phyloP scores from a whole-genome alignment of 345 rosid genomes.

The Dovyalis caffra region DNA sequence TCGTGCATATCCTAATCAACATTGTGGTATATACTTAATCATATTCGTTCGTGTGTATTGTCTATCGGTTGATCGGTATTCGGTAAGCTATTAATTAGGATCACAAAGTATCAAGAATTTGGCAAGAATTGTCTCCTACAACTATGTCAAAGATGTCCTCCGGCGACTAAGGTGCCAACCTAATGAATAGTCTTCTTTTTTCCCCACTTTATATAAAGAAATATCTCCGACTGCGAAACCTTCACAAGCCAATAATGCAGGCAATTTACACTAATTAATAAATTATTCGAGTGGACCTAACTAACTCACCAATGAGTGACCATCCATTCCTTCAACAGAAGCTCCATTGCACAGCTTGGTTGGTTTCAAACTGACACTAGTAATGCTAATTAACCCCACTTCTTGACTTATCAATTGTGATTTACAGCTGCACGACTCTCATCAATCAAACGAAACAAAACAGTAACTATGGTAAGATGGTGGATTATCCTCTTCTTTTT shows the following conservation, averaged over 20 bases:
- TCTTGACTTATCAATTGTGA: neutral
- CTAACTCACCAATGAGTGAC: neutral
- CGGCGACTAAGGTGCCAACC: neutral
- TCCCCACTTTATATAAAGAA: neutral
- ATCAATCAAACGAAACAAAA: neutral
- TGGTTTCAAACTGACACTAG: conserved; percentile 3
- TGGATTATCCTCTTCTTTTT: neutral
- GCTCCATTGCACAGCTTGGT: neutral
- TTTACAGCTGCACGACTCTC: neutral
- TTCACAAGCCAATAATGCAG: conserved; percentile 9
- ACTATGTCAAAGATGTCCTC: neutral
- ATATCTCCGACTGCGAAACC: neutral
- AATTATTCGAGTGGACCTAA: conserved; percentile 5
- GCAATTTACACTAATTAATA: neutral
- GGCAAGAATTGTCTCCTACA: neutral
- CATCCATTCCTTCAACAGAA: neutral
- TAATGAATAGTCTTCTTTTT: neutral
- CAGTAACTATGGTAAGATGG: neutral
- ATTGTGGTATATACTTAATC: neutral
- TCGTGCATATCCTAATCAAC: neutral
- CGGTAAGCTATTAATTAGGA: neutral
- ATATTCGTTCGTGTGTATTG: neutral
- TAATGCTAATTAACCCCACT: neutral
- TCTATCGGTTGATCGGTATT: neutral
- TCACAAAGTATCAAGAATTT: neutral